Conservation (phyloP, 441 rosid genomes). For the Pelargonium australe region DNA sequence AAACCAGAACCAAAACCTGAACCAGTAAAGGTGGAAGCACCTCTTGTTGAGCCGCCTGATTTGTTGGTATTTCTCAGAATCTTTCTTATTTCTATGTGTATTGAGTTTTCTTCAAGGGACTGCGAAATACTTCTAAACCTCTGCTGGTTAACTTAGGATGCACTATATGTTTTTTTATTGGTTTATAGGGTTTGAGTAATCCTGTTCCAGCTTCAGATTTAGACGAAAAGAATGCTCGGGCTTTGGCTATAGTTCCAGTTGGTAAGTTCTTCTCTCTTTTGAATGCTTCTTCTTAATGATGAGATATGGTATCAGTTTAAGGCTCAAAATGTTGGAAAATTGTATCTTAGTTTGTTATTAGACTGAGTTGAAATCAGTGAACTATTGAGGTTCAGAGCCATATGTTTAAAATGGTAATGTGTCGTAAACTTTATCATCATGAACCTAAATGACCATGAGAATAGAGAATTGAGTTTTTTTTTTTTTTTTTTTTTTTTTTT, state of each 20-base stretch:
- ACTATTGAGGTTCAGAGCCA: background rate
- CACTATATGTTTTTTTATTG: slow-evolving; percentile 5
- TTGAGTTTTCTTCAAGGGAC: background rate
- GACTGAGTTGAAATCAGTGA: background rate
- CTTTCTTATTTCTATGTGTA: background rate
- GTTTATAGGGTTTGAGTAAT: slow-evolving; percentile 58
- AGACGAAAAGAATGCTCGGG: slow-evolving; percentile 78
- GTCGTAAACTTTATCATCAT: background rate
- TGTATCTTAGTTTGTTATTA: background rate
- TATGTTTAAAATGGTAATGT: background rate
- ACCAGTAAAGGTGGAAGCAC: slow-evolving; percentile 56
- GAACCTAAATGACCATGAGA: background rate
- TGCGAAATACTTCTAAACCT: background rate
- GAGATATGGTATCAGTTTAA: background rate
- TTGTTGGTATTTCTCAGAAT: slow-evolving; percentile 46
- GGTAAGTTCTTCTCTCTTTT: slow-evolving; percentile 29
- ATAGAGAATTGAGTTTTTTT: background rate
- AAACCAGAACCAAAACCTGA: slow-evolving; percentile 33
- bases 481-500: too few relatives aligned
- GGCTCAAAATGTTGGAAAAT: background rate
- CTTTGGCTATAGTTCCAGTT: slow-evolving; percentile 86
- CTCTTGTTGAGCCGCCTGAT: slow-evolving; percentile 69
- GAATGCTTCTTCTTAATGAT: background rate
- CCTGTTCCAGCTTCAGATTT: slow-evolving; percentile 61
- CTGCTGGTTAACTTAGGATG: background rate